Base-by-base conservation (phyloP, 371 early-diverging fungal species). In the Chytridium lagenaria region DNA sequence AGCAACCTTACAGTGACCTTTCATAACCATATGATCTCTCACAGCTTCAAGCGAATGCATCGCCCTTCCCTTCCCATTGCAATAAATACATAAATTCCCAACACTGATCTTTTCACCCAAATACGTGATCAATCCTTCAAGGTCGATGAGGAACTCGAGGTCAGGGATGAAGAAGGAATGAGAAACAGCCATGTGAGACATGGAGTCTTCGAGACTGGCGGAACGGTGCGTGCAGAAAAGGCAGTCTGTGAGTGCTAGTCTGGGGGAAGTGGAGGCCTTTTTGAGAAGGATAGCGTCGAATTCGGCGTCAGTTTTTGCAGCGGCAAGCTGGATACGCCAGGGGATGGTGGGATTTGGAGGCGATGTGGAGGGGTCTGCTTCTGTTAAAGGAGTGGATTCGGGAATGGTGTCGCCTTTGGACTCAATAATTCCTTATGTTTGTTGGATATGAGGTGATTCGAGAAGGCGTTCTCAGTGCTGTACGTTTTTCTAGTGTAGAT, bases 81-180 rank as follows among this genome's bases (percentile, higher is more conserved):
- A 98, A 83, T 89, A 93, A 39, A 98, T 71, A 78, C 98, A 98
- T 10, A 92, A 86, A 80, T 96, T 95, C 77, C 90, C 94, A 12
- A 95, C 89, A 2, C 93, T 86, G 68, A 98, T 82, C 81, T 97
- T 98, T 78, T 96, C 96, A 31, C 92, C 96, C 50, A 98, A 83
- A 76, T 95, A 96, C 70, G 85, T 86, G 70, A 98, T 84, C 71
- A 98, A 78, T 1, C 97, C 98, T 49, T 87, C 87, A 37, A 95
- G 72, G 68, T 97, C 95, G 2, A 90, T 90, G 57, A 98, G 78
- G 76, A 89, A 95, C 78, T 97, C 97, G 44, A 94, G 86, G 81
- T 98, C 95, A 34, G 98, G 98, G 72, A 98, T 91, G 75, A 95
- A 98, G 78, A 98, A 92, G 76, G 92, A 90, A 81, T 98, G 98